These are phyloP conservation scores for Mimosa pudica DNA, from an alignment of 306 rosid genomes.

Conservation along the genomic window DNA sequence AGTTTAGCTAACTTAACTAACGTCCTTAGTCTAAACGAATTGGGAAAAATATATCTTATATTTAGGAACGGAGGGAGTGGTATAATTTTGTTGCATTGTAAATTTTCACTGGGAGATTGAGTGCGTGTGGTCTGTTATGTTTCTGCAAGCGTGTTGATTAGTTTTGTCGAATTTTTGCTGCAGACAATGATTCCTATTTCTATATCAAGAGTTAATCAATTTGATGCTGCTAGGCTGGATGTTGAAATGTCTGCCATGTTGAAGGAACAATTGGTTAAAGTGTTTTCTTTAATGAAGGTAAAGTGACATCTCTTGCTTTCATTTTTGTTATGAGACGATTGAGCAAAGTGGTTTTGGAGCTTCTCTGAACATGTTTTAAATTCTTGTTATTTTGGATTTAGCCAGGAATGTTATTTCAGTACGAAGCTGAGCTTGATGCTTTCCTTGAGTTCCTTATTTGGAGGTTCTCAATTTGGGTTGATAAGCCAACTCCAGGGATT, in stretches of 20 bases:
- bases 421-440: conserved; percentile 88
- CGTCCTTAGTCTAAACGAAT: no score
- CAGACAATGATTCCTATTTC: conserved; percentile 76
- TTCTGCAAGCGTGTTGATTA: background rate
- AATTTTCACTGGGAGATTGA: background rate
- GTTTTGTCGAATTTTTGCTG: conserved; percentile 28
- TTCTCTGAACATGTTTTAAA: conserved; percentile 32
- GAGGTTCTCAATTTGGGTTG: conserved; percentile 98
- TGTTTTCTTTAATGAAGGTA: conserved; percentile 95
- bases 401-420: conserved; percentile 99
- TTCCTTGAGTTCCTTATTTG: conserved; percentile 97
- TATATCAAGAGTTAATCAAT: conserved; percentile 93
- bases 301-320: conserved; percentile 16
- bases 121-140: background rate
- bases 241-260: conserved; percentile 98
- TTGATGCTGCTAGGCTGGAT: conserved; percentile 93
- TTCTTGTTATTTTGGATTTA: conserved; percentile 61
- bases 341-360: background rate
- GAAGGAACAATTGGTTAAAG: conserved; percentile 96
- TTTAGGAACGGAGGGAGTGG: no score
- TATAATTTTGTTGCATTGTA: background rate
- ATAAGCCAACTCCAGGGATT: conserved; percentile 97
- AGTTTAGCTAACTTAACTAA: no score
- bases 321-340: conserved; percentile 8
- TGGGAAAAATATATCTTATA: no score